Percentiles rank a stretch among this genome's conserved stretches.
phyloP scores from a whole-genome alignment of 352 stramenopile genomes.

The Phytopythium boreale region DNA sequence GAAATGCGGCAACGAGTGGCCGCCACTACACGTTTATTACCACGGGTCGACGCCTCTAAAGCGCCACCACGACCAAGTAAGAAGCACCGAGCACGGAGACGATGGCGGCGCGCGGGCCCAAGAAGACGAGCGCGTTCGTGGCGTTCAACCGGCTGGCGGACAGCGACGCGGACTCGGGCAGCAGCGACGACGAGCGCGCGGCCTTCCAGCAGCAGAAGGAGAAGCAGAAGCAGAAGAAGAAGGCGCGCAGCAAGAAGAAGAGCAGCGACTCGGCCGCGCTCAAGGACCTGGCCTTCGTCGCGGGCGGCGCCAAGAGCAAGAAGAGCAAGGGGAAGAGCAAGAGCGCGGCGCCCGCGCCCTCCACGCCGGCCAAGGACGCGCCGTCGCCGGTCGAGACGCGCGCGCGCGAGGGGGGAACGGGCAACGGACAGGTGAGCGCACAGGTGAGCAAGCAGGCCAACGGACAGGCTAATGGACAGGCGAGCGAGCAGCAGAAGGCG shows the following conservation, averaged over 20 bases:
- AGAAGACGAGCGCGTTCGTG: slow-evolving; percentile 73
- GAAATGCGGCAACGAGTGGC: neutral
- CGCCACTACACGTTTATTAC: neutral
- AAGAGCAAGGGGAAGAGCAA: slow-evolving; percentile 58
- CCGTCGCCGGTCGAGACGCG: neutral
- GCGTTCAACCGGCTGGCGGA: slow-evolving; percentile 49
- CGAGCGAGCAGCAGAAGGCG: slow-evolving; percentile 19
- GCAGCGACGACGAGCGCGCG: slow-evolving; percentile 53
- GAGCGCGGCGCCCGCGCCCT: slow-evolving; percentile 12
- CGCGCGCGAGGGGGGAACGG: neutral
- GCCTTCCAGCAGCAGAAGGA: slow-evolving; percentile 36
- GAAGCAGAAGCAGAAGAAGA: slow-evolving; percentile 75
- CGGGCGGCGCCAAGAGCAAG: slow-evolving; percentile 53
- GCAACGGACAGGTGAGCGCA: neutral
- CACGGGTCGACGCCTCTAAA: neutral
- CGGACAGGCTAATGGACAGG: slow-evolving; percentile 4
- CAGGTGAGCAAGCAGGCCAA: neutral
- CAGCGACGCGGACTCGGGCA: slow-evolving; percentile 40
- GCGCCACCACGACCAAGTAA: too few species aligned
- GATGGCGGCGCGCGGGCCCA: slow-evolving; percentile 29
- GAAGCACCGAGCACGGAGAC: neutral
- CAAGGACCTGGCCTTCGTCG: slow-evolving; percentile 66
- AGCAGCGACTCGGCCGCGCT: slow-evolving; percentile 64
- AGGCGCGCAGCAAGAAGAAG: slow-evolving; percentile 74
- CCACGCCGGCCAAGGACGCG: neutral